Conservation (phyloP, 2,329 filamentous ascomycete genomes). For the Aciculosporium take region DNA sequence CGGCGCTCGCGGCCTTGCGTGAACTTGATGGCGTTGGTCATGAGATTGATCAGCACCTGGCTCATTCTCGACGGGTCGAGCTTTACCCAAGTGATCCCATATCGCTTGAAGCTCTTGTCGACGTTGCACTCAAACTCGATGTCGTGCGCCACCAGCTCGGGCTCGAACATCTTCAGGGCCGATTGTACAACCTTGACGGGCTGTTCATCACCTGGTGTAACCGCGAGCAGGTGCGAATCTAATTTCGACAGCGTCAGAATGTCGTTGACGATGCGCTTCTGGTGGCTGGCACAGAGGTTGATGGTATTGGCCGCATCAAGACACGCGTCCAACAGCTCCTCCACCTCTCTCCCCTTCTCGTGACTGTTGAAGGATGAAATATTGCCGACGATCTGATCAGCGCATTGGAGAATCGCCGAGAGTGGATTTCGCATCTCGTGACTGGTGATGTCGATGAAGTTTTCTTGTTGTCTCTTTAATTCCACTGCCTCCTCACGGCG, state of each 20-base stretch:
- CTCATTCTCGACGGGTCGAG: constrained; percentile 62
- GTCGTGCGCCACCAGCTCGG: constrained; percentile 56
- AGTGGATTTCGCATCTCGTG: constrained; percentile 69
- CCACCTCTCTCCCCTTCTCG: constrained; percentile 27
- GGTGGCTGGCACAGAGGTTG: constrained; percentile 63
- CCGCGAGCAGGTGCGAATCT: constrained; percentile 54
- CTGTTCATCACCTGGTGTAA: constrained; percentile 56
- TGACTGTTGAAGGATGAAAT: constrained; percentile 28
- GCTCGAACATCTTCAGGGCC: constrained; percentile 66
- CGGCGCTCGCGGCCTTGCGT: constrained; percentile 45
- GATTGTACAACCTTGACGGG: constrained; percentile 53
- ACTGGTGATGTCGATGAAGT: constrained; percentile 61
- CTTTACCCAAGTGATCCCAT: constrained; percentile 57
- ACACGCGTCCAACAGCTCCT: constrained; percentile 36
- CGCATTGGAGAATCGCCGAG: constrained; percentile 60
- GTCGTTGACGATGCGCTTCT: constrained; percentile 58
- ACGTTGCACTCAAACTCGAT: constrained; percentile 58
- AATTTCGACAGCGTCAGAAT: constrained; percentile 54
- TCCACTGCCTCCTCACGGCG: constrained; percentile 71
- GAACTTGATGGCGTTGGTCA: constrained; percentile 54
- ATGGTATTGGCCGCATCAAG: constrained; percentile 73
- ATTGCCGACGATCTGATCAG: constrained; percentile 52
- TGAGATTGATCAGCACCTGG: constrained; percentile 64
- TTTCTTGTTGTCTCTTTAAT: constrained; percentile 57
- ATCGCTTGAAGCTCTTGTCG: constrained; percentile 49